Evolutionary conservation across 768 basidiomycete species (phyloP).

Genomic region (Boletales sp.): DNA sequence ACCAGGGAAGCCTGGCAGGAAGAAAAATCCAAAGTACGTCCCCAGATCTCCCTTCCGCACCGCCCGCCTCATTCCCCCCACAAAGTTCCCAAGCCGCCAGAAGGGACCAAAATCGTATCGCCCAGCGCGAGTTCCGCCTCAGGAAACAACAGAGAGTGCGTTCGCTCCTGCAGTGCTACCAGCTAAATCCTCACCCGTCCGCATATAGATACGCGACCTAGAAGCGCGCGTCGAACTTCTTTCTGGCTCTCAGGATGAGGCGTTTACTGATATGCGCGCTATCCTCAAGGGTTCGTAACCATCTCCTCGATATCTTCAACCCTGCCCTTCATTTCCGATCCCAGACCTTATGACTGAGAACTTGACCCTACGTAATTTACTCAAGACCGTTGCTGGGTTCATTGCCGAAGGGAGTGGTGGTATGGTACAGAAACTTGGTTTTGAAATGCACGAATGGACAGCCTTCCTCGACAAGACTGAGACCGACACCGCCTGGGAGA

Average conservation of each 20-base stretch:
- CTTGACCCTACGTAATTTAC: constrained; percentile 72
- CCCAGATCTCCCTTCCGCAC: neutral
- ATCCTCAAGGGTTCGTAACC: constrained; percentile 63
- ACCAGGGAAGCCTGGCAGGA: constrained; percentile 55
- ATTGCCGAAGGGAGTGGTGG: constrained; percentile 87
- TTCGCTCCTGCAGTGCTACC: constrained; percentile 2
- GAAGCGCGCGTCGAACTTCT: constrained; percentile 94
- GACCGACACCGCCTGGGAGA: constrained; percentile 92
- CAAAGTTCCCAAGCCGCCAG: constrained; percentile 81
- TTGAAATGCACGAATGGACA: constrained; percentile 74
- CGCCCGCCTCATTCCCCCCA: constrained; percentile 10
- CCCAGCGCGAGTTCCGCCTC: constrained; percentile 89
- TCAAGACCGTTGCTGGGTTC: constrained; percentile 72
- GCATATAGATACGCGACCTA: constrained; percentile 80
- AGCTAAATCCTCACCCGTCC: neutral
- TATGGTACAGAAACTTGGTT: constrained; percentile 72
- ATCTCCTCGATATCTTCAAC: neutral
- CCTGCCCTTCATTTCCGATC: constrained; percentile 4
- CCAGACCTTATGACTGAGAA: constrained; percentile 89
- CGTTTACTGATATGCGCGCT: constrained; percentile 76
- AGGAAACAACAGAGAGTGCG: constrained; percentile 84
- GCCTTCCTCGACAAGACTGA: constrained; percentile 81
- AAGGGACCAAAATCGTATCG: constrained; percentile 88
- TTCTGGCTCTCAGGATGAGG: constrained; percentile 89
- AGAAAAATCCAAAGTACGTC: constrained; percentile 86